Conservation (phyloP, 78 protist genomes). For the Creolimax fragrantissima region DNA sequence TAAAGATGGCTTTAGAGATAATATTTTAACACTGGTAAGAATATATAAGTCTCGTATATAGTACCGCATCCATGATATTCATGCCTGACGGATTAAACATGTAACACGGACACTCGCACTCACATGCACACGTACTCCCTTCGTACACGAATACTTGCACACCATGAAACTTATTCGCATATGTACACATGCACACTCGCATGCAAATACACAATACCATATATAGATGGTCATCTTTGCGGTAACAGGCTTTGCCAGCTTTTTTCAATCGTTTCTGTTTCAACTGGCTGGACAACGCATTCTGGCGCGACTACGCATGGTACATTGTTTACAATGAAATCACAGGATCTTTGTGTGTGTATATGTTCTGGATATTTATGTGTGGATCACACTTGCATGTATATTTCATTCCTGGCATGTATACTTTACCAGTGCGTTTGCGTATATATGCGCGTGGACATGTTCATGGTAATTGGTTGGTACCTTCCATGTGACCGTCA, state of each 20-base stretch:
- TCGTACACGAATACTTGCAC: not conserved
- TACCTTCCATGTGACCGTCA: not conserved
- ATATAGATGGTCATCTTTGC: not conserved
- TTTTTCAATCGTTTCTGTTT: not conserved
- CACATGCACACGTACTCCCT: no score
- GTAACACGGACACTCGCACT: not conserved
- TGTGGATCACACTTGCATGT: no score
- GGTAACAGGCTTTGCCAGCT: not conserved
- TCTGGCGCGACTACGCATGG: slow-evolving; percentile 43
- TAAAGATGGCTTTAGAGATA: not conserved
- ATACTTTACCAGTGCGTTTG: no score
- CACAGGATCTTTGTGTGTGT: not conserved
- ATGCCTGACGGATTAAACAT: not conserved
- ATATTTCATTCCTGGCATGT: no score
- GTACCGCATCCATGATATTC: not conserved
- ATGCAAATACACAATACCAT: not conserved
- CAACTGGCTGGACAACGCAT: slow-evolving; percentile 41
- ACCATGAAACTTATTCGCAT: not conserved
- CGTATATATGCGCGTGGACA: not conserved
- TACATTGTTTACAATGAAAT: not conserved
- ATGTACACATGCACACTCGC: not conserved
- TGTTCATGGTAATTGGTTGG: not conserved
- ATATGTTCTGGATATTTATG: no score
- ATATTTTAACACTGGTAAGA: not conserved
- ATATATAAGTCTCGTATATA: not conserved